Evolutionary conservation across 495 filamentous ascomycete genomes (phyloP).

Genomic region (Oidiodendron maius): DNA sequence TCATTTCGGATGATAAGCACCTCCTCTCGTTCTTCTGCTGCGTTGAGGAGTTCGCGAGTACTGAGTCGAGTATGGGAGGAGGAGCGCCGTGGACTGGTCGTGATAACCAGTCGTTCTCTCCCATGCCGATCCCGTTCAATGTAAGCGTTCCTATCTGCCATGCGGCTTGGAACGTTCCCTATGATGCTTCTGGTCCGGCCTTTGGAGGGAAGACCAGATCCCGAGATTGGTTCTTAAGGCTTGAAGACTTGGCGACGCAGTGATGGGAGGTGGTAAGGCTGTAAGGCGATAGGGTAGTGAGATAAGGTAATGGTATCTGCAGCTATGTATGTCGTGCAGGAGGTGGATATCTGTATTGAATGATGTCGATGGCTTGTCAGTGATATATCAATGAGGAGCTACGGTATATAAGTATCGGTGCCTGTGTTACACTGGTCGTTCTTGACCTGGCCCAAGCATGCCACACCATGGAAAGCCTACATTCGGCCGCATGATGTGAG

Average conservation of each 20-base stretch:
- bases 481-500: no score
- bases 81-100: neutral
- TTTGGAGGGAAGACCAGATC: constrained; percentile 5
- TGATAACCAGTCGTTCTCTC: constrained; percentile 8
- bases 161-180: constrained; percentile 13
- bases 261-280: no score
- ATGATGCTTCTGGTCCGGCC: constrained; percentile 5
- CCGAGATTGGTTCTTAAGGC: constrained; percentile 5
- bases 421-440: no score
- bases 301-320: no score
- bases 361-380: no score
- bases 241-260: neutral
- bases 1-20: constrained; percentile 8
- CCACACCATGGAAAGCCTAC: no score
- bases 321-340: no score
- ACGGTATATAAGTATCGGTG: no score
- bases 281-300: no score
- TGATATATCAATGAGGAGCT: no score
- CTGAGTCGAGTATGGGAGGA: neutral
- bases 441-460: no score
- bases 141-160: constrained; percentile 9
- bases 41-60: constrained; percentile 12
- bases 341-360: no score
- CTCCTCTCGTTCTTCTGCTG: constrained; percentile 17
- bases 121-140: constrained; percentile 16